Base-by-base conservation (phyloP, 2,329 filamentous ascomycete genomes). In the Aspergillus spinulosporus region DNA sequence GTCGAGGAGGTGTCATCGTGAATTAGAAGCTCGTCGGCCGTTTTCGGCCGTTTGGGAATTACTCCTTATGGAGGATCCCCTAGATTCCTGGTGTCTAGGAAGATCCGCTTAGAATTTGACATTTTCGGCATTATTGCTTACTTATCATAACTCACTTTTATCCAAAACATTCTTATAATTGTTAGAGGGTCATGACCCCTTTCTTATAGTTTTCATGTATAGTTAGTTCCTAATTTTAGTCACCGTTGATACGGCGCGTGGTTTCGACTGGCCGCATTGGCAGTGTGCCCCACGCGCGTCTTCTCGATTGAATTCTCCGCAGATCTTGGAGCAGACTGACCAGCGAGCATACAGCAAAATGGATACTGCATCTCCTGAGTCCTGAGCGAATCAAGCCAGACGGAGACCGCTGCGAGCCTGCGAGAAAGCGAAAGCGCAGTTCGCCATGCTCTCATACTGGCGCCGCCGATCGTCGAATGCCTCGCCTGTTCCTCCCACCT, bases 361-460 rank as follows among this genome's bases (percentile, higher is more conserved):
- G 62, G 36, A 45, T 53, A 48, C 48, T 57, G 56, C 54, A 34
- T 49, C 40, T 21, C 21, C 21, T 21, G 21, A 21, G 21, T 57
- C 49, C 49, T 65, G 54, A 64, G 60, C 60, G 26, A 54, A 57
- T 40, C 59, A 49, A 61, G 11, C 37, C 49, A 40, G 36, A 49
- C 31, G 36, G 43, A 54, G 45, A 29, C n/a, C 61, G 58, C 59
- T 36, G 57, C 12, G 11, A 62, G 58, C 4, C 59, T 37, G 58
- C 52, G 48, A 48, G 61, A 62, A 59, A 48, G 43, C 56, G 49
- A 47, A 37, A 57, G 46, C 49, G 49, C 52, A 31, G 36, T 46
- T 50, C 47, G 65, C 28, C 59, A 74, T 74, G 72, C 64, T 74
- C 59, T 72, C 72, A 26, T 74, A 74, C 58, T 74, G 69, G 72